Conservation (phyloP, 495 filamentous ascomycete species). For the Filosporella fistucella region DNA sequence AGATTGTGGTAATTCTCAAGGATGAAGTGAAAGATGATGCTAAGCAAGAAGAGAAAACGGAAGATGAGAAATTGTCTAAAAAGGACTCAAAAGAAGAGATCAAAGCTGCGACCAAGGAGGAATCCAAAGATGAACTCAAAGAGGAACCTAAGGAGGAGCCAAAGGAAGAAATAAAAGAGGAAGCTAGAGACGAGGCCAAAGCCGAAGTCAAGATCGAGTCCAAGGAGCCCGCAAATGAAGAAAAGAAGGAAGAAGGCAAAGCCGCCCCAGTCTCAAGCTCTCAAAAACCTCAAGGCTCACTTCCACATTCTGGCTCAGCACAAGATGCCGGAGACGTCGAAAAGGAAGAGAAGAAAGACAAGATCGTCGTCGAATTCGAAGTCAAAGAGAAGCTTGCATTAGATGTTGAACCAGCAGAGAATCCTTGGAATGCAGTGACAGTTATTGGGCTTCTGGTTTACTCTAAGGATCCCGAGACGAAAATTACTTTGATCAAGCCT, state of each 20-base stretch:
- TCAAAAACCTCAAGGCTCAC: not conserved
- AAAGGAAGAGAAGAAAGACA: not conserved
- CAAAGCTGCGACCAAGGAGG: not conserved
- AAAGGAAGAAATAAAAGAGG: not conserved
- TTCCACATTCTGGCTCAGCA: not conserved
- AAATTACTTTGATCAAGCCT: too few species aligned
- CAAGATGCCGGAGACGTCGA: constrained; percentile 8
- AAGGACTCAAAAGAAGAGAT: not conserved
- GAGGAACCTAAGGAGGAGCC: not conserved
- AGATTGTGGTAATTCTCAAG: too few species aligned
- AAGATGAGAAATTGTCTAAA: not conserved
- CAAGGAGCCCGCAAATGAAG: too few species aligned
- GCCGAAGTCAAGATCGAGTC: not conserved
- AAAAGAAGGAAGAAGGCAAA: too few species aligned
- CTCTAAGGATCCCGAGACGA: too few species aligned
- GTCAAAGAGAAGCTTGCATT: not conserved
- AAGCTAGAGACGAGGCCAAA: not conserved
- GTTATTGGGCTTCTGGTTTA: constrained; percentile 77
- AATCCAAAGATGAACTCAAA: not conserved
- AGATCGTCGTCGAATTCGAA: not conserved
- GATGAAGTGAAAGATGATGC: not conserved
- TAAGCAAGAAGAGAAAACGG: constrained; percentile 3
- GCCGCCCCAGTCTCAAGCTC: not conserved
- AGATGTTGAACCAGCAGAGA: constrained; percentile 34
- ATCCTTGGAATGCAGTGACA: constrained; percentile 85